Evolutionary conservation across 2,329 filamentous ascomycete genomes (phyloP).

Genomic region (Ophiobolus disseminans): DNA sequence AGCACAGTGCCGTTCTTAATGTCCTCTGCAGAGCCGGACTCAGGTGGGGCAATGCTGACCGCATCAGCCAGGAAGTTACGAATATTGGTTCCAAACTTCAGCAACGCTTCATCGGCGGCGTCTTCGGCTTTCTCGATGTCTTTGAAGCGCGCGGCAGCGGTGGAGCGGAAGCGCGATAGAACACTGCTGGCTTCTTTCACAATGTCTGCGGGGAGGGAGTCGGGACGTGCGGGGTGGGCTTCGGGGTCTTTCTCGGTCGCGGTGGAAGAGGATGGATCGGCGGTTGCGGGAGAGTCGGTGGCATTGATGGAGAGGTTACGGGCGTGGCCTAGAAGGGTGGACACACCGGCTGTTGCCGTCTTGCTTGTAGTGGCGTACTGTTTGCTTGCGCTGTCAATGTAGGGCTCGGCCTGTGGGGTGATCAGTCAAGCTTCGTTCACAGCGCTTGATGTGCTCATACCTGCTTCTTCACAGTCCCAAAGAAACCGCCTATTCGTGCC

Average conservation of each 20-base stretch:
- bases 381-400: conserved; percentile 82
- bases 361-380: conserved; percentile 80
- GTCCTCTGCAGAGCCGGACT: conserved; percentile 54
- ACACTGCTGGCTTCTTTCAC: conserved; percentile 68
- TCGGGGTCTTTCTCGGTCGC: conserved; percentile 30
- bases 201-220: conserved; percentile 58
- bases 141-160: conserved; percentile 83
- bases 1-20: conserved; percentile 65
- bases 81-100: conserved; percentile 90
- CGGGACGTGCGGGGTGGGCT: conserved; percentile 50
- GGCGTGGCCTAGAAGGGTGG: conserved; percentile 75
- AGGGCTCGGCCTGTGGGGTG: conserved; percentile 73
- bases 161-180: conserved; percentile 75
- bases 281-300: conserved; percentile 24
- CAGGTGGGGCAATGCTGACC: conserved; percentile 82
- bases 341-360: conserved; percentile 83
- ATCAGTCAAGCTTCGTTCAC: background rate
- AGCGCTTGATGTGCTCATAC: conserved; percentile 59
- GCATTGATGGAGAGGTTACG: conserved; percentile 70
- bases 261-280: conserved; percentile 17
- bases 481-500: conserved; percentile 82
- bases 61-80: conserved; percentile 90
- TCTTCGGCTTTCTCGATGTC: conserved; percentile 93
- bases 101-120: conserved; percentile 90
- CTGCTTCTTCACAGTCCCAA: conserved; percentile 93